phyloP scores from a whole-genome alignment of 306 rosid species.

The Gastrolobium bilobum region DNA sequence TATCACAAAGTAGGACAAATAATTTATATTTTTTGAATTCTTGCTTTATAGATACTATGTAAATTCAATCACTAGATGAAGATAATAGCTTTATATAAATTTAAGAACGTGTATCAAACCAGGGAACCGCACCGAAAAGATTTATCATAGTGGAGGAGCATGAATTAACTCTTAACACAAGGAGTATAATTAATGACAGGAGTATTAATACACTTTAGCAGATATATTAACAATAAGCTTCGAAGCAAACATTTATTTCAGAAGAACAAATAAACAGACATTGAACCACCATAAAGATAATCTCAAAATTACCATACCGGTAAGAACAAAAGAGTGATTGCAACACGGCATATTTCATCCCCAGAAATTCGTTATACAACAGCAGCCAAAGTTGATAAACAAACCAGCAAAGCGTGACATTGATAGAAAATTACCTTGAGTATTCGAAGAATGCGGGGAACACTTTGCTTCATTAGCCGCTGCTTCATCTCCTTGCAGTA shows the following conservation, averaged over 20 bases:
- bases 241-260: neutral
- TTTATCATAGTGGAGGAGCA: neutral
- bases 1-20: neutral
- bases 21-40: neutral
- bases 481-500: slow-evolving; percentile 96
- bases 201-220: neutral
- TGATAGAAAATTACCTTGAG: slow-evolving; percentile 70
- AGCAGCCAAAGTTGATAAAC: slow-evolving; percentile 31
- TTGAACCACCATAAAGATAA: neutral
- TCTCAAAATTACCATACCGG: neutral
- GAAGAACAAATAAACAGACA: slow-evolving; percentile 7
- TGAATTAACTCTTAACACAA: slow-evolving; percentile 11
- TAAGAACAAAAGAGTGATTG: neutral
- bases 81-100: neutral
- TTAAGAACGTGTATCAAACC: neutral
- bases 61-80: neutral
- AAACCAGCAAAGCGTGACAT: slow-evolving; percentile 3
- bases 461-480: slow-evolving; percentile 88
- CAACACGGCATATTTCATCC: slow-evolving; percentile 16
- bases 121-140: neutral
- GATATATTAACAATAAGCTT: slow-evolving; percentile 7
- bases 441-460: slow-evolving; percentile 86
- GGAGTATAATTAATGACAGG: neutral
- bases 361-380: neutral
- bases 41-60: slow-evolving; percentile 1